Evolutionary conservation across 441 rosid species (phyloP), one percentile per base, ranked within the genome.

Genomic region (Corymbia calophylla): DNA sequence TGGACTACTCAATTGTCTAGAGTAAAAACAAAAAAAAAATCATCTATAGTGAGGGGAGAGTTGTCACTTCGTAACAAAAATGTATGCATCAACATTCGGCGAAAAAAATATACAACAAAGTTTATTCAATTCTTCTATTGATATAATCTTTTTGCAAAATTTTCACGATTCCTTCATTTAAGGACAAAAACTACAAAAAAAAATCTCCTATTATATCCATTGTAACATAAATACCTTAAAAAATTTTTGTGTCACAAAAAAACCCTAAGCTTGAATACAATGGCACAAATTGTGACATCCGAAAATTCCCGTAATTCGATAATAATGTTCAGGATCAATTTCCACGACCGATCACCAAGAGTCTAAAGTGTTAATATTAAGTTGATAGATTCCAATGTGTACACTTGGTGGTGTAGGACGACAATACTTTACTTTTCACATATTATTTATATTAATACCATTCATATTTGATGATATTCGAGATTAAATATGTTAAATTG

Each of bases 351-450:
- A 23, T 2, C 14, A 4, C 62, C 6, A 58, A 58, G 62, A 58
- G 62, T 58, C 62, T 58, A 58, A 58, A 29, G 25, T 58, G 62
- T 58, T 58, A 58, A 58, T 0, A 6, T 56, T 56, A 56, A 56
- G 62, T 56, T 56, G 62, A 56, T 56, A 56, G 62, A 58, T 58
- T 58, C 62, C 6, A 0, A 23, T 29, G 3, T 23, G 62, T 58
- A 25, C 62, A 58, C 6, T 23, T 9, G 10, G 25, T 58, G 62
- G 62, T 58, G 6, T 58, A 58, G 29, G 62, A 58, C 0, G 13
- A 23, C 5, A 2, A 56, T 23, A 1, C 62, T 56, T 4, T 21
- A 56, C 13, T 56, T 0, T 1, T 56, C 62, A 23, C 62, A 0
- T 4, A 56, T 56, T 56, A 56, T 56, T 56, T 23, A 56, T 56